These are phyloP conservation scores for Sphagnum contortum DNA, from an alignment of 225 moss, liverwort and hornwort genomes.

Conservation along the genomic window DNA sequence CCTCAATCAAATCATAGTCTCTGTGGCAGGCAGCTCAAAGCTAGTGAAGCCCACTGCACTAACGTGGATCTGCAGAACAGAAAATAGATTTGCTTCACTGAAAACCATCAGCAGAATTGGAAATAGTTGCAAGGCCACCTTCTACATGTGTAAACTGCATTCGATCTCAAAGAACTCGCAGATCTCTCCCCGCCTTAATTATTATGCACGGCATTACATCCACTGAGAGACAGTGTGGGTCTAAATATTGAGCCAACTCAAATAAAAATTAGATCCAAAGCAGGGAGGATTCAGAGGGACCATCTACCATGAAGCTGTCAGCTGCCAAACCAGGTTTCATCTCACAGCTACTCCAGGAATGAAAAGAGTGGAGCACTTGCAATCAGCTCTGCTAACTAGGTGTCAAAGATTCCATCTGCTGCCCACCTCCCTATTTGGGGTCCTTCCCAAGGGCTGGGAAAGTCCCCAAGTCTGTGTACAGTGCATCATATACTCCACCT, in stretches of 20 bases:
- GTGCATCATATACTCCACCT: slow-evolving; percentile 10
- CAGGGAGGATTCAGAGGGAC: slow-evolving; percentile 8
- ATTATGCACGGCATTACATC: slow-evolving; percentile 36
- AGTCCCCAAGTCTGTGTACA: slow-evolving; percentile 3
- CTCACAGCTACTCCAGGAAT: slow-evolving; percentile 12
- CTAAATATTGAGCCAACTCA: slow-evolving; percentile 22
- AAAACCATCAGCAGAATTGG: too few species aligned
- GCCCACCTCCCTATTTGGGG: slow-evolving; percentile 9
- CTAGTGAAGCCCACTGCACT: too few species aligned
- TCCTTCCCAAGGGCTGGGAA: slow-evolving; percentile 5
- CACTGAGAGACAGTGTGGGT: slow-evolving; percentile 23
- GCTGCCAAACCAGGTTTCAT: slow-evolving; percentile 11
- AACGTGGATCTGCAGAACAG: too few species aligned
- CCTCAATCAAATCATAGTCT: too few species aligned
- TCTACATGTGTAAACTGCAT: too few species aligned
- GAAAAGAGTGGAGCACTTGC: slow-evolving; percentile 3
- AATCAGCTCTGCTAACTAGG: slow-evolving; percentile 10
- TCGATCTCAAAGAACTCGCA: too few species aligned
- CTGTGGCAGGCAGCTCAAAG: too few species aligned
- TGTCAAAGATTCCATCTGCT: not conserved
- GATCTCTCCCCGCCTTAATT: not conserved
- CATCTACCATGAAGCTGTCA: slow-evolving; percentile 6
- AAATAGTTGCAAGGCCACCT: too few species aligned
- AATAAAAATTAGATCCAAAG: slow-evolving; percentile 21
- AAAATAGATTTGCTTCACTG: too few species aligned